Percentiles rank a stretch among this genome's conserved stretches.
These are phyloP conservation scores for Barbatosphaeria neglecta DNA, from an alignment of 495 filamentous ascomycete genomes.

Conservation along the genomic window DNA sequence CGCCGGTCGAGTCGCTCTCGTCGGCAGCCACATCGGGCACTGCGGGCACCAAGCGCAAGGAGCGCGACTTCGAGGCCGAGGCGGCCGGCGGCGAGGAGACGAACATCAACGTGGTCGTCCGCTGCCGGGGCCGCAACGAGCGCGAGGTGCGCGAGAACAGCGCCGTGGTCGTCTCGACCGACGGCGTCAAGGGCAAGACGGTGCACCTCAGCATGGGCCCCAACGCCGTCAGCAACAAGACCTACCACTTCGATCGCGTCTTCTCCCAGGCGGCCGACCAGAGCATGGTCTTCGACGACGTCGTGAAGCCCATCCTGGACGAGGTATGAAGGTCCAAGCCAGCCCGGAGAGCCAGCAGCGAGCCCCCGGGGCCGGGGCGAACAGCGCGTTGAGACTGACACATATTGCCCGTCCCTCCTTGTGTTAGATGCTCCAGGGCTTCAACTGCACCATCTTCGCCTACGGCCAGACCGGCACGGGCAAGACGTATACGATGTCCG, in stretches of 20 bases:
- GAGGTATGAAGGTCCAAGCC: slow-evolving; percentile 48
- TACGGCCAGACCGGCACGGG: slow-evolving; percentile 97
- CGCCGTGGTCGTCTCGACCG: slow-evolving; percentile 77
- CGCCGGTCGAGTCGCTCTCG: slow-evolving; percentile 53
- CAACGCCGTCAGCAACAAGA: slow-evolving; percentile 85
- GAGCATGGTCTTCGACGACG: slow-evolving; percentile 82
- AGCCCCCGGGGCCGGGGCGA: neutral
- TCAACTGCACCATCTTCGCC: slow-evolving; percentile 97
- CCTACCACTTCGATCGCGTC: slow-evolving; percentile 92
- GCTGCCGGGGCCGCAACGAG: slow-evolving; percentile 85
- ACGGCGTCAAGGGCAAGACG: slow-evolving; percentile 70
- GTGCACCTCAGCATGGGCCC: slow-evolving; percentile 89
- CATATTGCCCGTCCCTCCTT: too few species aligned
- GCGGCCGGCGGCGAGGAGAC: slow-evolving; percentile 64
- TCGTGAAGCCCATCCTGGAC: slow-evolving; percentile 80
- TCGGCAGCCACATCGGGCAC: slow-evolving; percentile 42
- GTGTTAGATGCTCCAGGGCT: slow-evolving; percentile 79
- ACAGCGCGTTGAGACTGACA: slow-evolving; percentile 3
- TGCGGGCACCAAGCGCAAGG: slow-evolving; percentile 58
- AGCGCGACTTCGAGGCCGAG: slow-evolving; percentile 67
- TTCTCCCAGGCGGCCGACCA: slow-evolving; percentile 96
- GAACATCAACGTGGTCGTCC: slow-evolving; percentile 93
- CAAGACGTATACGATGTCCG: slow-evolving; percentile 99
- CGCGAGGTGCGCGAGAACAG: slow-evolving; percentile 89
- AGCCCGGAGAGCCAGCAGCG: too few species aligned